Conservation (phyloP, 352 stramenopile species). For the Pythium oligandrum region DNA sequence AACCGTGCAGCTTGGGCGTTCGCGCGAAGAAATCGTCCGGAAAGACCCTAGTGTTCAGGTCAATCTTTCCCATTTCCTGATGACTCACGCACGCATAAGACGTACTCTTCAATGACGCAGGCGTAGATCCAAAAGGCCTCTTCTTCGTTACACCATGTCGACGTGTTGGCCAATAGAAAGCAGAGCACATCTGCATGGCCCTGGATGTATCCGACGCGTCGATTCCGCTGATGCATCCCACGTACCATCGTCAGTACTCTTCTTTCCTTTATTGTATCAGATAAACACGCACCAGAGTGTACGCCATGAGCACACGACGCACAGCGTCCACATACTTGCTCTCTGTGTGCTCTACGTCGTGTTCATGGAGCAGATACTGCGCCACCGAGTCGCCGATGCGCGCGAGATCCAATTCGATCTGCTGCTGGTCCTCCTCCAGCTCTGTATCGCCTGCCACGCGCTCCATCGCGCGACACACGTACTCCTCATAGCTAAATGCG, state of each 20-base stretch:
- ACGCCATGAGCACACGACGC: constrained; percentile 55
- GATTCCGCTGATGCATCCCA: constrained; percentile 33
- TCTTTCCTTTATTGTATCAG: no score
- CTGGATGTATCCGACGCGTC: constrained; percentile 71
- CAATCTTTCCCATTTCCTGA: no score
- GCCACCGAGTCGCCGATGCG: constrained; percentile 49
- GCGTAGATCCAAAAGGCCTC: constrained; percentile 72
- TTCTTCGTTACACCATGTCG: constrained; percentile 38
- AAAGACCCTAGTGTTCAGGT: constrained; percentile 34
- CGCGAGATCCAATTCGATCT: constrained; percentile 70
- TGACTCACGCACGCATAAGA: not conserved
- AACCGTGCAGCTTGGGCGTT: constrained; percentile 59
- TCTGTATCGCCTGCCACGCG: constrained; percentile 4
- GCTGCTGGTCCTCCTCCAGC: constrained; percentile 48
- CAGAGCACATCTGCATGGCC: constrained; percentile 69
- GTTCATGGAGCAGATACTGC: constrained; percentile 36
- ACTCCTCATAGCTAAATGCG: constrained; percentile 35
- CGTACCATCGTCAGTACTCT: no score
- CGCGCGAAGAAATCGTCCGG: constrained; percentile 71
- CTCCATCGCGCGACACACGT: constrained; percentile 22
- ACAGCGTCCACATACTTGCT: constrained; percentile 22
- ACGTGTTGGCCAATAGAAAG: constrained; percentile 54
- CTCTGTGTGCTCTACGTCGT: constrained; percentile 4
- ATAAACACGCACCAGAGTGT: constrained; percentile 36
- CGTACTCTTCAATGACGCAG: constrained; percentile 55